These are phyloP conservation scores for Alternaria arbusti DNA, from an alignment of 2,329 filamentous ascomycete genomes.

Conservation along the genomic window DNA sequence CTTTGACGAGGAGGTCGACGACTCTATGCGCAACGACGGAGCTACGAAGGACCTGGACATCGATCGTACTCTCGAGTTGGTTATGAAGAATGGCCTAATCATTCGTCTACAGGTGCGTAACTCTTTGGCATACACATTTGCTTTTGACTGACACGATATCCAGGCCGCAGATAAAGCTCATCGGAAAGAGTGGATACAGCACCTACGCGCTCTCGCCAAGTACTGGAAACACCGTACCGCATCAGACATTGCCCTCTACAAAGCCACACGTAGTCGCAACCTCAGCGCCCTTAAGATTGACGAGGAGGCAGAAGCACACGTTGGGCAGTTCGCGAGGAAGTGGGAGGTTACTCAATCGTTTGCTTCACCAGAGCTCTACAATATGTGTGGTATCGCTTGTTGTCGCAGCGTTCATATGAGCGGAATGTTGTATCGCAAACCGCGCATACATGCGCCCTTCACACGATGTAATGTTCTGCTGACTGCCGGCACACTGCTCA, in stretches of 20 bases:
- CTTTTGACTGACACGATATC: slow-evolving; percentile 9
- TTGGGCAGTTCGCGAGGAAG: slow-evolving; percentile 71
- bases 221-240: slow-evolving; percentile 68
- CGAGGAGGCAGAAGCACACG: slow-evolving; percentile 67
- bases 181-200: slow-evolving; percentile 67
- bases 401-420: slow-evolving; percentile 68
- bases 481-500: slow-evolving; percentile 64
- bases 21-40: slow-evolving; percentile 60
- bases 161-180: slow-evolving; percentile 62
- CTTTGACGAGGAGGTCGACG: slow-evolving; percentile 58
- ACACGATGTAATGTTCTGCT: slow-evolving; percentile 66
- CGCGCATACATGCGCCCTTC: slow-evolving; percentile 67
- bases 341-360: slow-evolving; percentile 71
- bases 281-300: slow-evolving; percentile 67
- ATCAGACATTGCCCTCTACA: slow-evolving; percentile 64
- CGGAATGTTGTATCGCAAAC: slow-evolving; percentile 68
- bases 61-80: slow-evolving; percentile 66
- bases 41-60: slow-evolving; percentile 61
- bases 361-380: slow-evolving; percentile 69
- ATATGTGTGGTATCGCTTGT: slow-evolving; percentile 69
- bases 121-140: background rate
- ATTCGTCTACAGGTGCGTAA: slow-evolving; percentile 63
- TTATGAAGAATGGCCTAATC: slow-evolving; percentile 66
- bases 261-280: slow-evolving; percentile 63
- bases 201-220: slow-evolving; percentile 61